Percentiles rank a stretch among this genome's conserved stretches.
Conservation (phyloP, 2,329 filamentous ascomycete genomes). For the Neonectria ditissima region DNA sequence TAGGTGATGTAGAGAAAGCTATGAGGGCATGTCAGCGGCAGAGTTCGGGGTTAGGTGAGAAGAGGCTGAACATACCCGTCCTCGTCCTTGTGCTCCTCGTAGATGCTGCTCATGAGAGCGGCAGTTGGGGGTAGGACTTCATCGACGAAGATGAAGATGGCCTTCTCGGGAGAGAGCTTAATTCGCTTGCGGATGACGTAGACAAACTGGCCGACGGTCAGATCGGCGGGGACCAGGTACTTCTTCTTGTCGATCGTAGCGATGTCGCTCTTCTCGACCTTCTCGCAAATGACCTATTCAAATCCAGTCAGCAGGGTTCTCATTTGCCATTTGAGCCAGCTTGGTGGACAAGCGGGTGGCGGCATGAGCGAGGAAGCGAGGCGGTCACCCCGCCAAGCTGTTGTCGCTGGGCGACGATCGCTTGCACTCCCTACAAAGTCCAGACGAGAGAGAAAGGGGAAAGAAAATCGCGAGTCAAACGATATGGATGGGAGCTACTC, state of each 20-base stretch:
- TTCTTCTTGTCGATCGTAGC: constrained; percentile 99
- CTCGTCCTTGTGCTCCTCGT: constrained; percentile 97
- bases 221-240: constrained; percentile 95
- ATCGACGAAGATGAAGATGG: constrained; percentile 99
- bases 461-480: constrained; percentile 4
- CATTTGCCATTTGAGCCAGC: neutral
- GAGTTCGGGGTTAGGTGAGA: neutral
- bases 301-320: constrained; percentile 14
- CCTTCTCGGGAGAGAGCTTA: constrained; percentile 99
- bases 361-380: constrained; percentile 7
- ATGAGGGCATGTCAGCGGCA: constrained; percentile 36
- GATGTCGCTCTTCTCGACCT: constrained; percentile 99
- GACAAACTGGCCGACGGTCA: constrained; percentile 99
- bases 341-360: neutral
- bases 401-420: constrained; percentile 9
- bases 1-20: constrained; percentile 99
- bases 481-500: constrained; percentile 58
- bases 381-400: constrained; percentile 37
- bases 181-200: constrained; percentile 99
- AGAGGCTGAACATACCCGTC: constrained; percentile 66
- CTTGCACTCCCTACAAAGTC: neutral
- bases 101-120: constrained; percentile 99
- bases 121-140: constrained; percentile 97
- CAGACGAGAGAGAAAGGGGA: neutral
- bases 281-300: constrained; percentile 95